Evolutionary conservation across 495 filamentous ascomycete genomes (phyloP).

Genomic region (Cryomyces minteri): DNA sequence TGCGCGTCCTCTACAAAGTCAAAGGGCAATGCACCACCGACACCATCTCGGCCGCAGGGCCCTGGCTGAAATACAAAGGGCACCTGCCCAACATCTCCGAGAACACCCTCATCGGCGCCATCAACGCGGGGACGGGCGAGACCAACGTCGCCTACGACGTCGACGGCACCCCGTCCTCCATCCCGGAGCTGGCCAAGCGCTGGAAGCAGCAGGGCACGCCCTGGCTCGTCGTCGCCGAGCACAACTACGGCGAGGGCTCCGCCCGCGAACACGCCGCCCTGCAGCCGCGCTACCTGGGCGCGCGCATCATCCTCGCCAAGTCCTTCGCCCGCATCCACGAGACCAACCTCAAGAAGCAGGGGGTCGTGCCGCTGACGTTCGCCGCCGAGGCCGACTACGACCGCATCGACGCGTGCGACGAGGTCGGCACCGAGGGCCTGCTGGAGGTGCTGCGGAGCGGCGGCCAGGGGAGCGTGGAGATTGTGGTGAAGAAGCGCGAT

Average conservation of each 20-base stretch:
- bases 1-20: constrained; percentile 82
- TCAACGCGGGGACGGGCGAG: constrained; percentile 80
- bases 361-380: constrained; percentile 84
- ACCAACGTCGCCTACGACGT: constrained; percentile 81
- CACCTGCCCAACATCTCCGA: constrained; percentile 92
- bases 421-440: constrained; percentile 62
- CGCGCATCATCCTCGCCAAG: constrained; percentile 74
- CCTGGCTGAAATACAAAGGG: constrained; percentile 98
- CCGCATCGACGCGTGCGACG: constrained; percentile 58
- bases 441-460: constrained; percentile 62
- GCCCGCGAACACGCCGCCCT: constrained; percentile 94
- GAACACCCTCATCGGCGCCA: constrained; percentile 89
- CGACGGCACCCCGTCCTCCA: constrained; percentile 42
- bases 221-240: constrained; percentile 92
- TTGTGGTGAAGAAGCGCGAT: constrained; percentile 41
- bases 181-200: constrained; percentile 67
- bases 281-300: constrained; percentile 84
- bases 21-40: constrained; percentile 97
- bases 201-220: constrained; percentile 55
- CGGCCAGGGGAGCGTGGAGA: constrained; percentile 57
- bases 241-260: constrained; percentile 94
- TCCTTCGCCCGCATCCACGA: constrained; percentile 94
- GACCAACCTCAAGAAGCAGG: constrained; percentile 98
- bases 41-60: constrained; percentile 91
- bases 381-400: constrained; percentile 78